These are phyloP conservation scores for Tetragonia tetragonoides DNA, from an alignment of 148 eudicot genomes.

Conservation along the genomic window DNA sequence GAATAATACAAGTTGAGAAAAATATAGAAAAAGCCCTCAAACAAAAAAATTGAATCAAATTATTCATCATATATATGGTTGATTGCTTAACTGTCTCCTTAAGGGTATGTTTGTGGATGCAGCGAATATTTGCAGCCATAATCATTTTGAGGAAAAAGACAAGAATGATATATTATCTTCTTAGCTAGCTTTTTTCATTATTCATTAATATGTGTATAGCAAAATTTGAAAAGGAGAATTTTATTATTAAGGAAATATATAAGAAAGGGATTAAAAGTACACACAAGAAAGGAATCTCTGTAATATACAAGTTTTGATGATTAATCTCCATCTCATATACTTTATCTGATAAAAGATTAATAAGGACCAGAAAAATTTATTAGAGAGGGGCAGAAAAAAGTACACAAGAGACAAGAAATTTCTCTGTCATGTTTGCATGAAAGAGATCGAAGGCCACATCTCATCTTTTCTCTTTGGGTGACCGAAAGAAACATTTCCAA, in stretches of 20 bases:
- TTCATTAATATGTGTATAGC: not conserved
- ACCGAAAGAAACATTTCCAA: slow-evolving; percentile 17
- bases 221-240: not conserved
- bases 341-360: not conserved
- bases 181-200: not conserved
- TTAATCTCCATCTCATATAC: not conserved
- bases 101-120: slow-evolving; percentile 23
- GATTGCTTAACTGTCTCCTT: slow-evolving; percentile 12
- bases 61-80: slow-evolving; percentile 22
- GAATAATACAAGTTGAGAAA: slow-evolving; percentile 21
- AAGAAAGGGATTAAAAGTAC: not conserved
- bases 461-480: not conserved
- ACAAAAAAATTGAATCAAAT: slow-evolving; percentile 23
- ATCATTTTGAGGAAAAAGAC: slow-evolving; percentile 24
- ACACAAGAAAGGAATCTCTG: slow-evolving; percentile 3
- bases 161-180: slow-evolving; percentile 4
- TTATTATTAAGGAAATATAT: not conserved
- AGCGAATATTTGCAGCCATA: slow-evolving; percentile 31
- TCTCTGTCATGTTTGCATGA: slow-evolving; percentile 28
- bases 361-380: not conserved
- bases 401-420: slow-evolving; percentile 18
- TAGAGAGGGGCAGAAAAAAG: not conserved
- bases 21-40: slow-evolving; percentile 11
- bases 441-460: slow-evolving; percentile 12
- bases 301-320: not conserved